Conservation (phyloP, 2,329 filamentous ascomycete species). For the Knoxdaviesia capensis region DNA sequence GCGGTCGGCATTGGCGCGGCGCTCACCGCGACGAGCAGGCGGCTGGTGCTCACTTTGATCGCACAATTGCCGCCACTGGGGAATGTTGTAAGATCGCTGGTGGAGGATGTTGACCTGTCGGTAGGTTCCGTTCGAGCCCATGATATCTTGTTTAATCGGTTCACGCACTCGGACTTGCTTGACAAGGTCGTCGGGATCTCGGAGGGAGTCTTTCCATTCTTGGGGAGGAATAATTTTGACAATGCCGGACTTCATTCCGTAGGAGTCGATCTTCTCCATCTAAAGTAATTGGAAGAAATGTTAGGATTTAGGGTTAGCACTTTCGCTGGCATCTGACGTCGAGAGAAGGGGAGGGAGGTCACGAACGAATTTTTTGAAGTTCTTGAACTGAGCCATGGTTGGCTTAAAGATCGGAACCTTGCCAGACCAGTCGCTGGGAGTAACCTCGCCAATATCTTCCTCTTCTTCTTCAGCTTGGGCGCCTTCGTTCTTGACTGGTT, state of each 20-base stretch:
- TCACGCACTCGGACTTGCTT: conserved; percentile 90
- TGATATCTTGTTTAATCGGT: conserved; percentile 95
- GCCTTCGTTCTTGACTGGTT: too few species aligned
- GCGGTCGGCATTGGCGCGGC: conserved; percentile 40
- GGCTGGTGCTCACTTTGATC: conserved; percentile 93
- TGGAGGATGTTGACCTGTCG: conserved; percentile 95
- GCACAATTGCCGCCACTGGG: conserved; percentile 85
- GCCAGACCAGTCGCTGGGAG: conserved; percentile 78
- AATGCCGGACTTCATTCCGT: conserved; percentile 95
- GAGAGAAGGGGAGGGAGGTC: neutral
- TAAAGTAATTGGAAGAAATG: conserved; percentile 12
- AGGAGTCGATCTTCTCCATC: conserved; percentile 71
- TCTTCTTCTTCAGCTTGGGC: conserved; percentile 13
- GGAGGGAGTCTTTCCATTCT: conserved; percentile 77
- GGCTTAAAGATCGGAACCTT: conserved; percentile 88
- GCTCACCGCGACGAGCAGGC: conserved; percentile 71
- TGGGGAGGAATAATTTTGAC: conserved; percentile 85
- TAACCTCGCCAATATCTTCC: conserved; percentile 55
- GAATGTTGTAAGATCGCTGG: conserved; percentile 86
- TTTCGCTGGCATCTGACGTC: neutral
- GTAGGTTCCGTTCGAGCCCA: conserved; percentile 86
- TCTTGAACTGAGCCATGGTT: conserved; percentile 83
- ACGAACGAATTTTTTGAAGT: conserved; percentile 77
- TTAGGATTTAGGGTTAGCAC: conserved; percentile 8
- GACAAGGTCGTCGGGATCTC: conserved; percentile 62